Evolutionary conservation across 1,284 basidiomycete genomes (phyloP), one percentile per base, ranked within the genome.

Genomic region (Malassezia sympodialis): DNA sequence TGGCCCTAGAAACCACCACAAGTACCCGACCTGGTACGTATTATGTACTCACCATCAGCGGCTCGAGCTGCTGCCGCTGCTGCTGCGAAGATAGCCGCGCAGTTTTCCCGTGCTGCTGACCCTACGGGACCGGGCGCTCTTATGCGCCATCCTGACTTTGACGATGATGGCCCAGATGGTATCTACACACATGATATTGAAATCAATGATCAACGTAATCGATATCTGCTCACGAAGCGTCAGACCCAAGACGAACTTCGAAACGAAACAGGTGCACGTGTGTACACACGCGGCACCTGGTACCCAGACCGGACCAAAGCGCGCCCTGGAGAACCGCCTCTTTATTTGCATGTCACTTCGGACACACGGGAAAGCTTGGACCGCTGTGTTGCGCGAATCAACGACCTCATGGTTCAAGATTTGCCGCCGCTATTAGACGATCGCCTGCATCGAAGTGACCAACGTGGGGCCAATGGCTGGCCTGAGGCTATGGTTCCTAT

Each of bases 171-270:
- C 5, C 82, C 87, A 58, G 88, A 90, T 61, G 87, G 81, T 39
- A 88, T 87, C 49, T 96, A 86, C 68, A 84, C 83, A 14, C 82
- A 88, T 66, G 90, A 96, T 75, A 88, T 98, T 59, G 91, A 96
- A 75, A 94, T 98, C 76, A 96, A 98, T 76, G 94, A 98, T 77
- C 80, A 93, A 54, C 79, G 91, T 67, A 98, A 98, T 77, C 81
- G 93, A 57, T 98, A 98, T 76, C 79, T 96, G 74, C 79, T 98
- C 68, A 98, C 94, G 40, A 94, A 90, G 76, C 87, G 88, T 2
- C 82, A 86, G 27, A 96, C 91, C 1, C 93, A 96, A 75, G 80
- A 85, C 59, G 84, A 93, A 80, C 88, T 90, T 31, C 65, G 64
- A 44, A 60, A 60, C 83, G 64, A 79, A 21, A 66, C 57, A 21